Evolutionary conservation across 306 rosid species (phyloP), one percentile per base, ranked within the genome.

Genomic region (Begonia fuchsioides): DNA sequence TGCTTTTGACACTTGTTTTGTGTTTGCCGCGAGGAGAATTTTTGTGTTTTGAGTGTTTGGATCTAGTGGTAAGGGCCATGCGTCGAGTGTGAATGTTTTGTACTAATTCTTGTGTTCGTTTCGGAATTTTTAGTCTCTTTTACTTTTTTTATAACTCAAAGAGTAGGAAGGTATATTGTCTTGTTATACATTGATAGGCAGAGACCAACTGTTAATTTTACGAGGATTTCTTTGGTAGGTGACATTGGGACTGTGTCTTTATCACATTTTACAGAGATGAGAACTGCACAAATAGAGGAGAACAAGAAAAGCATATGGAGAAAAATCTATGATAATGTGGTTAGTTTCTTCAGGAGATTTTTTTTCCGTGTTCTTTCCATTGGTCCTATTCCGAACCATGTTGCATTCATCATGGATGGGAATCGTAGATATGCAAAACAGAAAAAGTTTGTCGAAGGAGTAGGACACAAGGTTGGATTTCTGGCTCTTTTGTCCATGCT

Each of bases 371-470:
- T 61, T 32, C 43, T 65, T 39, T 71, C 65, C 10, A 47, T 51
- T 52, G 65, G 62, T 49, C 65, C 72, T 18, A 50, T 57, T 48
- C 76, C 76, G 13, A 49, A 12, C 15, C 72, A 65, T 43, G 15
- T 65, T 19, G 76, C 72, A 17, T 71, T 65, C 58, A 71, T 71
- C 68, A 65, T 71, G 72, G 76, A 71, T 35, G 68, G 72, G 41
- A 71, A 71, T 47, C 43, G 72, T 26, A 65, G 76, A 40, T 71
- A 56, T 16, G 61, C 62, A 8, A 59, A 61, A 32, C 65, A 32
- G 58, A 20, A 2, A 49, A 65, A 71, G 18, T 49, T 60, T 50
- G 13, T 49, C n/a, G 62, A 49, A 51, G 68, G 58, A 17, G 50
- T 15, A 10, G 68, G 68, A 8, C 64, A 60, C 47, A 71, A 51